Base-by-base conservation (phyloP, 371 early-diverging fungal species). In the Mortierella sp. region DNA sequence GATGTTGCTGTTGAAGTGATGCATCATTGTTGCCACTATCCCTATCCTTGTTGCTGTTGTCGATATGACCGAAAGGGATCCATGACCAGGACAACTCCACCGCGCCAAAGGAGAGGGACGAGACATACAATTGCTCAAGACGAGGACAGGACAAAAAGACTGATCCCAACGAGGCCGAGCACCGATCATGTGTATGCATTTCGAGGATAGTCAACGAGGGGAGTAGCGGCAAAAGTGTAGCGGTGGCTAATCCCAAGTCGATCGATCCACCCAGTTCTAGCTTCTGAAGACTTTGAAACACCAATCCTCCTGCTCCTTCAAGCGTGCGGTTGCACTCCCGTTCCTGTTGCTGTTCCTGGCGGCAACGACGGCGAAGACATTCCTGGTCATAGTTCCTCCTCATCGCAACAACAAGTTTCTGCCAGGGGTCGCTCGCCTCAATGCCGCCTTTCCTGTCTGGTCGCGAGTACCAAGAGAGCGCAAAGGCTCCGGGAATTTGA, bases 131-230 rank as follows among this genome's bases (percentile, higher is more conserved):
- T 5, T 42, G 68, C 44, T 68, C 42, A 42, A 68, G 68, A 42
- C 34, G 68, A 24, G 42, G 68, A 24, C 68, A 68, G 38, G 68
- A 38, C 68, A 38, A 16, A 38, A 68, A 34, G 11, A 68, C 42
- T 24, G 68, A 42, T 9, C 68, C 68, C 68, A 68, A 10, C 9
- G 68, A 42, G 68, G 21, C 68, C 68, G 68, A 68, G 68, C 68
- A 68, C 24, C 68, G 68, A 68, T 19, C 42, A 24, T 68, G 68
- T 0, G 68, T 68, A 10, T 68, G 68, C 68, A 68, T 9, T 24
- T 68, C 68, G 42, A 68, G 38, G 24, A 38, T 34, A 2, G 44
- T 68, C 38, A 68, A 42, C 24, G 68, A 68, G 11, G 68, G 68
- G 9, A 68, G 10, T 2, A 68, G 11, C 10, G 68, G 68, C 24